Evolutionary conservation across 441 rosid species (phyloP), one percentile per base, ranked within the genome.

Genomic region (Lepidium campestre): DNA sequence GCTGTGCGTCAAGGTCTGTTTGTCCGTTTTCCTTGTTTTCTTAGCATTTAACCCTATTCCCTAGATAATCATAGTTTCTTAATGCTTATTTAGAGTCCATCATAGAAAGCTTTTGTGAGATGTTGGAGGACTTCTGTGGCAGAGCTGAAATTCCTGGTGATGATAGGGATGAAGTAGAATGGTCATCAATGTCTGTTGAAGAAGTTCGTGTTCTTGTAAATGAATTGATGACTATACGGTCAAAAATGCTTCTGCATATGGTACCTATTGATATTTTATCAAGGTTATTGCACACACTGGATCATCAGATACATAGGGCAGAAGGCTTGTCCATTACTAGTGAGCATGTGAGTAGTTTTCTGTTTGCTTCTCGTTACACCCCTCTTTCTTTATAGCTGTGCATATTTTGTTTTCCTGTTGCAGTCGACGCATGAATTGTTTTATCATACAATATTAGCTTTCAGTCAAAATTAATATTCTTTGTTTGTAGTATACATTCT

Each of bases 271-370:
- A 91, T 79, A 76, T 80, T 77, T 88, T 95, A 62, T 80, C 89
- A 57, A 86, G 86, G 74, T 73, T 88, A 57, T 79, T 95, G 67
- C 82, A 70, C 72, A 82, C 87, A 74, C 83, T 95, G 35, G 99
- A 95, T 82, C 89, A 86, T 79, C 99, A 95, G 76, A 95, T 95
- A 76, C 99, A 95, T 82, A 86, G 90, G 68, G 99, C 98, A 59
- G 98, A 92, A 79, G 99, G 99, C 65, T 79, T 92, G 66, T 86
- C 97, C 13, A 53, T 92, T 41, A 80, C 77, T 76, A 92, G 62
- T 70, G 93, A 90, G 37, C 85, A 79, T 74, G 99, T 95, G 78
- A 88, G 94, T 88, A 50, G 68, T 59, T 50, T 57, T 66, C 19
- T 42, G 20, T 53, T 63, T 62, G 57, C 10, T 23, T 57, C 23